Conservation (phyloP, 202 grass and related monocot genomes). For the Tripidium arundinaceum region DNA sequence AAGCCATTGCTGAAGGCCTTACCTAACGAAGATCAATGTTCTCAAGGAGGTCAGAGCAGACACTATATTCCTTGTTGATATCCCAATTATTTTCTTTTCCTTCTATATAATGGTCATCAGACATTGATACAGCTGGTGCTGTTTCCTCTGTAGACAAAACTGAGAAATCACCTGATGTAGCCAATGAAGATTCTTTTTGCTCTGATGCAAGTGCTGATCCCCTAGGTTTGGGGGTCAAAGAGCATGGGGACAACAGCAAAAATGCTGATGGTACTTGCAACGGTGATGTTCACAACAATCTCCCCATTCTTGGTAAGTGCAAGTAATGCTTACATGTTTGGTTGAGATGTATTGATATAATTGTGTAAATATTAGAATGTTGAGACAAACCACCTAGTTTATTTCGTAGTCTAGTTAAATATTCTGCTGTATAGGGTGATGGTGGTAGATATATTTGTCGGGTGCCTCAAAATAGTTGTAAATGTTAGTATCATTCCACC, state of each 20-base stretch:
- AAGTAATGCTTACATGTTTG: slow-evolving; percentile 11
- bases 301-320: slow-evolving; percentile 13
- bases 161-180: slow-evolving; percentile 23
- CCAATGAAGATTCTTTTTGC: slow-evolving; percentile 31
- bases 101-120: slow-evolving; percentile 1
- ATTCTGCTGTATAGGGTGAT: not conserved
- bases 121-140: slow-evolving; percentile 23
- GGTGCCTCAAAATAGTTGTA: not conserved
- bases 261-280: slow-evolving; percentile 23
- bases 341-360: not conserved
- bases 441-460: not conserved
- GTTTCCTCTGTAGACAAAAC: slow-evolving; percentile 19
- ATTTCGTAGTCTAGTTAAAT: not conserved
- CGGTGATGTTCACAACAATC: slow-evolving; percentile 34
- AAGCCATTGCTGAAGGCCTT: slow-evolving; percentile 62
- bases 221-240: slow-evolving; percentile 25
- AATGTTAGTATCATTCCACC: not conserved
- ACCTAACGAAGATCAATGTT: slow-evolving; percentile 21
- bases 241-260: slow-evolving; percentile 30
- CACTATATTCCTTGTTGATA: slow-evolving; percentile 15
- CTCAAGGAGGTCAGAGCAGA: slow-evolving; percentile 52
- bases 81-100: not conserved
- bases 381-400: not conserved
- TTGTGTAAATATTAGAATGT: not conserved
- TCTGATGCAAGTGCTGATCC: slow-evolving; percentile 28